These are phyloP conservation scores for Eucalyptus polyanthemos DNA, from an alignment of 345 rosid species.

Conservation along the genomic window DNA sequence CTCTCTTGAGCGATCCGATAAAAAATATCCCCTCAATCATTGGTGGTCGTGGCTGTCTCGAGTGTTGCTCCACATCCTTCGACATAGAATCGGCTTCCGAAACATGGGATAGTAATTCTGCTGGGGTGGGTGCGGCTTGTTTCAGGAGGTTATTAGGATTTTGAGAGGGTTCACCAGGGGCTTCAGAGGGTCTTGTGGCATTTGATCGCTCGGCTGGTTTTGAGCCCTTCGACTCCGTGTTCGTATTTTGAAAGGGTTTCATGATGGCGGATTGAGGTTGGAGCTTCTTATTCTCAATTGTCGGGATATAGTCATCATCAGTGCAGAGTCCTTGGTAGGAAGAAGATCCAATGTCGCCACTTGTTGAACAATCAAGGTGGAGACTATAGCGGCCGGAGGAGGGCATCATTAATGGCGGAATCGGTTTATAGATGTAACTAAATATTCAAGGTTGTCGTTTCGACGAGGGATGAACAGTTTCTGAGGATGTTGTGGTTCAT, in stretches of 20 bases:
- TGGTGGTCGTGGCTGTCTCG: background rate
- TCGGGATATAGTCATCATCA: background rate
- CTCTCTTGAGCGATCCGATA: background rate
- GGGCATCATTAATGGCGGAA: background rate
- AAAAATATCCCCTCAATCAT: background rate
- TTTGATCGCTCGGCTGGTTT: background rate
- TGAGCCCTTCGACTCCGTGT: background rate
- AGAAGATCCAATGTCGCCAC: too few relatives aligned
- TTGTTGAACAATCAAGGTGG: too few relatives aligned
- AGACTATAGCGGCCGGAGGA: background rate
- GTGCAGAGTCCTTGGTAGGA: too few relatives aligned
- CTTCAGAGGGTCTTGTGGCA: background rate
- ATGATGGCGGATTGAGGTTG: background rate
- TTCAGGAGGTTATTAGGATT: background rate
- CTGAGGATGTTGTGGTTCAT: background rate
- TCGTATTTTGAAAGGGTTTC: background rate
- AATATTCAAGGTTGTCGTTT: too few relatives aligned
- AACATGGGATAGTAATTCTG: background rate
- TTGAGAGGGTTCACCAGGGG: background rate
- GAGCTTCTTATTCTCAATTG: background rate
- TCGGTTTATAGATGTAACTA: too few relatives aligned
- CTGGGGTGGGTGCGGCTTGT: background rate
- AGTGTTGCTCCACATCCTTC: background rate
- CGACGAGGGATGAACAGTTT: background rate
- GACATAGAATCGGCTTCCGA: background rate